Evolutionary conservation across 768 basidiomycete genomes (phyloP), one percentile per base, ranked within the genome.

Genomic region (Lactarius tabidus): DNA sequence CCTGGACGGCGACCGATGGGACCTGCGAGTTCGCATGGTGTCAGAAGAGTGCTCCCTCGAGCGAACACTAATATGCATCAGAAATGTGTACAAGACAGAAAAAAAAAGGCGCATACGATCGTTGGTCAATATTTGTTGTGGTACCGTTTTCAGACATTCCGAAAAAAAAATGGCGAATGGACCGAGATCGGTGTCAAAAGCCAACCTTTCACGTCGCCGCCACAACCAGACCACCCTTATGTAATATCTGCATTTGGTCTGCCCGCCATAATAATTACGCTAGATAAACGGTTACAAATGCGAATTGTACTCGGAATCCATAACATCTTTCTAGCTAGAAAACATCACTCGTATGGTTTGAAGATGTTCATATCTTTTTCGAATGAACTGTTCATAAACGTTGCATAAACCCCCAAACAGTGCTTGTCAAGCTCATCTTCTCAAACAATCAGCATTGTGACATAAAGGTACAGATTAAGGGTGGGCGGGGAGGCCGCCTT

Each of bases 11-110:
- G 91, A 93, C 66, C 85, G 81, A 71, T 90, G 89, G 55, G 90
- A 91, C 64, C 83, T 82, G 69, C 80, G 82, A 26, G 89, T 91
- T 52, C 84, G 85, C 69, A 85, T 84, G 12, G 90, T 92, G 73
- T 91, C 90, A 41, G 86, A 85, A 3, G 90, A 91, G 74, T 85
- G 84, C 73, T 88, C 88, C 70, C 89, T 86, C 67, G 87, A 88
- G 62, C 87, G 69, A 53, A 54, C 59, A 17, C 69, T 70, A 52
- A 43, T 64, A 64, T 61, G 56, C 48, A n/a, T 59, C 38, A 64
- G 23, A 33, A 33, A 57, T 12, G 12, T 3, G 31, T 10, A 41
- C 29, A 38, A 33, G 51, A 12, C 33, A 48, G n/a, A 8, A 39
- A 43, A 33, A 55, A 43, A 12, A 59, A 31, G 15, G 26, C 39